These are phyloP conservation scores for Russula virescens DNA, from an alignment of 768 basidiomycete species.

Conservation along the genomic window DNA sequence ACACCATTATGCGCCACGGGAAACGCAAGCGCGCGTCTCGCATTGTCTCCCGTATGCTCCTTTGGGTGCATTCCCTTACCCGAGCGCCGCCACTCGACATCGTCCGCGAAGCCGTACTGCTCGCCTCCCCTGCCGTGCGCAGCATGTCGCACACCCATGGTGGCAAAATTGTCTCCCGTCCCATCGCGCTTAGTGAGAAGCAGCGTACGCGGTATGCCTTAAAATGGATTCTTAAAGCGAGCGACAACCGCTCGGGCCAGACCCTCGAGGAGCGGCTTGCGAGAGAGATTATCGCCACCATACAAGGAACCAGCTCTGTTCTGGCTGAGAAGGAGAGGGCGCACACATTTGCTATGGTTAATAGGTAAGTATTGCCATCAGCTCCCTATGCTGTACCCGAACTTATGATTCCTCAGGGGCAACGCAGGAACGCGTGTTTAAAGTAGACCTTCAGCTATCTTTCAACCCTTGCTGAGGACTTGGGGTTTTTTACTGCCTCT, in stretches of 20 bases:
- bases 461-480: background rate
- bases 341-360: slow-evolving; percentile 69
- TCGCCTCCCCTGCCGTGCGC: slow-evolving; percentile 67
- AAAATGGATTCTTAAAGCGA: slow-evolving; percentile 62
- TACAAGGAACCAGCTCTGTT: slow-evolving; percentile 57
- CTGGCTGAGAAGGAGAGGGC: slow-evolving; percentile 54
- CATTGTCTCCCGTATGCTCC: slow-evolving; percentile 54
- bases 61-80: slow-evolving; percentile 68
- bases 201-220: slow-evolving; percentile 70
- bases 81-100: slow-evolving; percentile 75
- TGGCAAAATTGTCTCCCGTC: slow-evolving; percentile 60
- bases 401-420: slow-evolving; percentile 1
- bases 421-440: slow-evolving; percentile 21
- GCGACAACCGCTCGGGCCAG: slow-evolving; percentile 50
- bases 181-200: slow-evolving; percentile 71
- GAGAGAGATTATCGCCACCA: slow-evolving; percentile 64
- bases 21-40: slow-evolving; percentile 55
- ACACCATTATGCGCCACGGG: slow-evolving; percentile 57
- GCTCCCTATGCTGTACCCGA: background rate
- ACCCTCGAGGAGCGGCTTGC: slow-evolving; percentile 67
- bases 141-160: slow-evolving; percentile 51
- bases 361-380: slow-evolving; percentile 50
- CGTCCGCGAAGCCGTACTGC: slow-evolving; percentile 62
- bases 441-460: background rate
- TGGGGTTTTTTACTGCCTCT: background rate